Evolutionary conservation across 192 early-diverging fungal species (phyloP), one percentile per base, ranked within the genome.

Genomic region (Mortierella antarctica): DNA sequence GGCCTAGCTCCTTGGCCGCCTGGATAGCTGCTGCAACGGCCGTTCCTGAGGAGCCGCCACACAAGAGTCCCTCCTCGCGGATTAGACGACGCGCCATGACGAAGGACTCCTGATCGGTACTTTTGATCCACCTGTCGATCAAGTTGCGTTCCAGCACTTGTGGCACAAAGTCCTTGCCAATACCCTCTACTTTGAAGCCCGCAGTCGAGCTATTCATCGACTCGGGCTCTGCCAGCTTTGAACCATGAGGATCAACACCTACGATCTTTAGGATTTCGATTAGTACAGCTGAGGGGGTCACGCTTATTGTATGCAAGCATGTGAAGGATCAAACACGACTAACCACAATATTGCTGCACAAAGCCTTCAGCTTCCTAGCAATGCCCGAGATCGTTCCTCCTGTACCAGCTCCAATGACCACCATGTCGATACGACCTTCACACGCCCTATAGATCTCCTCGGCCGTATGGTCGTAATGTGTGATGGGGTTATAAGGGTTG

Each of bases 121-220:
- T 93, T 88, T 99, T 99, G 86, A 99, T 83, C 98, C 98, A 99
- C 70, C 87, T 79, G 80, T 99, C 98, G 47, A 99, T 90, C 57
- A 94, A 85, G 56, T 74, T 70, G 49, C 95, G 90, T 79, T 98
- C 92, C 62, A 98, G 84, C 51, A 93, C 95, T 67, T 96, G 89
- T 31, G 98, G 98, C 70, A 99, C 89, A 84, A 99, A 99, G 86
- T 99, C 98, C 81, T 99, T 98, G 46, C 98, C 97, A 60, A 99
- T 98, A 69, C 98, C 98, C 88, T 99, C 98, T 52, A 99, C 96
- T 88, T 95, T 91, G 89, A 98, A 97, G n/a, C 77, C 60, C 39
- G 71, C 77, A n/a, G 77, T 80, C 13, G 77, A 72, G 20, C 65
- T 65, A 55, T 80, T 80, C 65, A 80, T 65, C 4, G 77, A 80